Conservation (phyloP, 805 yeast species). For the Pichia cephalocereana region DNA sequence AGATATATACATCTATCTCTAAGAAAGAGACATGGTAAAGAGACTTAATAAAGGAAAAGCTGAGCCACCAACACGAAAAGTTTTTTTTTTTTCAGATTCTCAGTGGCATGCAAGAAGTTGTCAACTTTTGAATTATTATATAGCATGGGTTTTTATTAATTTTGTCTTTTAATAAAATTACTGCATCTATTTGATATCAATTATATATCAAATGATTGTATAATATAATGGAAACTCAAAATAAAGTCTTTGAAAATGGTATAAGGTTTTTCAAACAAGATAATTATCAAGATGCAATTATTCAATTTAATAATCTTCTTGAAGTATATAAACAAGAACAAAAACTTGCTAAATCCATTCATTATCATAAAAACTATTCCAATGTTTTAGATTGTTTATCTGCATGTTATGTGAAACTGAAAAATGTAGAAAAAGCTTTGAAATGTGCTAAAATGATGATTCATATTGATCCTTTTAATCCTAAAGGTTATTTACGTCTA, state of each 20-base stretch:
- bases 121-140: no score
- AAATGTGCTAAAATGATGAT: conserved; percentile 30
- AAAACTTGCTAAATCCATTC: neutral
- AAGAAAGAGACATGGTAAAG: no score
- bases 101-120: no score
- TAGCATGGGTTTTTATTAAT: no score
- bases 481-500: conserved; percentile 40
- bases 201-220: neutral
- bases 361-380: neutral
- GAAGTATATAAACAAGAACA: neutral
- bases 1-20: no score
- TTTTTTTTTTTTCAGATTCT: no score
- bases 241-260: neutral
- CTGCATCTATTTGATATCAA: no score
- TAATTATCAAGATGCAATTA: conserved; percentile 6
- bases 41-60: no score
- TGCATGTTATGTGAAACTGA: conserved; percentile 38
- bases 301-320: neutral
- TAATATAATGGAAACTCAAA: neutral
- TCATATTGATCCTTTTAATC: conserved; percentile 33
- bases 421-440: conserved; percentile 25
- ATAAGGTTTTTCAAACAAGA: conserved; percentile 2
- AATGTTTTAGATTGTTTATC: conserved; percentile 35
- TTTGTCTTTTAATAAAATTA: no score
- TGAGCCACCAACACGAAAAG: no score